Base-by-base conservation (phyloP, 1,139 yeast genomes). In the Scheffersomyces cryptocercus region DNA sequence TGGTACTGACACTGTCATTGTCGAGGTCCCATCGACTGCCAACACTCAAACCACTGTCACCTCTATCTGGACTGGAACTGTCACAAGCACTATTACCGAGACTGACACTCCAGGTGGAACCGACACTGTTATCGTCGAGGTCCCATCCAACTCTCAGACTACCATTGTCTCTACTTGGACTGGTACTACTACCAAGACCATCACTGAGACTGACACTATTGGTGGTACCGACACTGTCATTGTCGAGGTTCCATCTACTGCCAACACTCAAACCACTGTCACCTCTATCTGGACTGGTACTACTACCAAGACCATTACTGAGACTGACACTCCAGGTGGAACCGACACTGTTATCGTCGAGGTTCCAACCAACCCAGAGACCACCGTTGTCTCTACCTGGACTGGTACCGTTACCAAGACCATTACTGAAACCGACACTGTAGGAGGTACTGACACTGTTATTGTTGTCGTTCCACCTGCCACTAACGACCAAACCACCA, bases 391-490 rank as follows among this genome's bases (percentile, higher is more conserved):
- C 14, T 13, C 14, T 13, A 13, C 14, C 14, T 13, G 14, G 14
- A 13, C 14, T 13, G 14, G 14, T 13, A 13, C 14, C 49, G 49
- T 59, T 11, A 55, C 59, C 2, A 46, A 51, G 45, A 42, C 49
- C 13, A 45, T 52, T 8, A 53, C 58, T 15, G 44, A 45, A 16
- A 15, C 49, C 24, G 49, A 49, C 40, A 62, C 61, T 20, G 35
- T 46, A 2, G 26, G 38, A 14, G 40, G 36, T 26, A 34, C 42
- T 30, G 54, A 41, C 29, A 45, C 42, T 28, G 48, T 44, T 20
- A 29, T 39, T 20, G 59, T 40, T 37, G 59, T 51, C 8, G 49
- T 44, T 36, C 57, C 56, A 10, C 55, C 41, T 32, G 57, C 56
- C 11, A 50, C 41, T 35, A 58, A 51, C 8, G 49, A 46, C 32